Conservation (phyloP, 345 rosid species). For the Rhodamnia rubescens region DNA sequence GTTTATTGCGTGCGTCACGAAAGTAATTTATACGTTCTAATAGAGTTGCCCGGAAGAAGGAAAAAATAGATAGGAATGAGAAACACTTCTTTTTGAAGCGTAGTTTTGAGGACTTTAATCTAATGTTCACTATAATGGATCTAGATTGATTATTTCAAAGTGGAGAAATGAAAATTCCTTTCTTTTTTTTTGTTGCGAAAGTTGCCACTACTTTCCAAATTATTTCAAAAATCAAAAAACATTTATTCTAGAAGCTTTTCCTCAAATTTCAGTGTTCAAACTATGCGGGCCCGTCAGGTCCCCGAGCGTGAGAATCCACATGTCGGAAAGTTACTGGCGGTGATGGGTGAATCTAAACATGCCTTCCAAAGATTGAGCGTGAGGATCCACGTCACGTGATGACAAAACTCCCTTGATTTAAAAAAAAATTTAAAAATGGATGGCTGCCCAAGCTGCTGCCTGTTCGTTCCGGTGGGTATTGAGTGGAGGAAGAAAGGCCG, state of each 20-base stretch:
- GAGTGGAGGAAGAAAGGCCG: not conserved
- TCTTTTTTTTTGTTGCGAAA: too few species aligned
- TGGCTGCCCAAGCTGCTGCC: too few species aligned
- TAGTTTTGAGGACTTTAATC: not conserved
- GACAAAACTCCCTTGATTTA: not conserved
- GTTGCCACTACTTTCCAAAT: too few species aligned
- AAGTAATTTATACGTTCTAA: not conserved
- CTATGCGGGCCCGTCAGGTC: not conserved
- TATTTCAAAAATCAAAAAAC: too few species aligned
- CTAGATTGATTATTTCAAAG: not conserved
- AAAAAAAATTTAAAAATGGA: too few species aligned
- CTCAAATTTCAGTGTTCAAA: too few species aligned
- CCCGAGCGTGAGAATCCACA: not conserved
- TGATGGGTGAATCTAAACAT: not conserved
- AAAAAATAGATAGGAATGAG: not conserved
- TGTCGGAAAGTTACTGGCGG: not conserved
- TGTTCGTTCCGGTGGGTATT: not conserved
- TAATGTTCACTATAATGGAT: not conserved
- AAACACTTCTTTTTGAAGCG: not conserved
- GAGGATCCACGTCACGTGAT: not conserved
- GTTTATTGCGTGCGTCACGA: fast-evolving
- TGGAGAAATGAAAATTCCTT: not conserved
- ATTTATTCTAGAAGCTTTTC: too few species aligned
- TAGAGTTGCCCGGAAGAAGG: too few species aligned
- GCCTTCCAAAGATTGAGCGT: not conserved